Evolutionary conservation across 805 yeast genomes (phyloP).

Genomic region (Candida koratica): DNA sequence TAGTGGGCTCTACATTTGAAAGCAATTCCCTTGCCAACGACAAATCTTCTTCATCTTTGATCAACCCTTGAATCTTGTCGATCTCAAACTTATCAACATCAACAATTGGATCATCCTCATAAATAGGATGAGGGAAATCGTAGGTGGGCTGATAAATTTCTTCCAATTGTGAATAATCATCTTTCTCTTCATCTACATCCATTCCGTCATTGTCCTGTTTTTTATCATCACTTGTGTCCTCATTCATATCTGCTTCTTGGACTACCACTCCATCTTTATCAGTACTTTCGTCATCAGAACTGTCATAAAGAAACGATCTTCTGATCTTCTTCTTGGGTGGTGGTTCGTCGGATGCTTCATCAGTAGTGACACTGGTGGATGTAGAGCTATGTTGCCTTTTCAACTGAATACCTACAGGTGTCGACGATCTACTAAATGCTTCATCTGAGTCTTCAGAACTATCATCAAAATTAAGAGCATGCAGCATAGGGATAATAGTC

Average conservation of each 20-base stretch:
- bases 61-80: conserved; percentile 45
- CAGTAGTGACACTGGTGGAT: conserved; percentile 17
- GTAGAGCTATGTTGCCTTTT: conserved; percentile 30
- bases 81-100: conserved; percentile 36
- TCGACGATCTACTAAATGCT: conserved; percentile 33
- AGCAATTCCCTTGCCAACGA: conserved; percentile 47
- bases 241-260: conserved; percentile 17
- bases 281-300: conserved; percentile 25
- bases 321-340: conserved; percentile 17
- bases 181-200: conserved; percentile 18
- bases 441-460: conserved; percentile 35
- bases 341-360: conserved; percentile 20
- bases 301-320: conserved; percentile 30
- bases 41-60: conserved; percentile 77
- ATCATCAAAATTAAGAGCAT: conserved; percentile 45
- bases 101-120: conserved; percentile 31
- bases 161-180: conserved; percentile 27
- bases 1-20: conserved; percentile 15
- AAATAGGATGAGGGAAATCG: conserved; percentile 53
- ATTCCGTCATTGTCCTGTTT: no score
- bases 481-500: conserved; percentile 48
- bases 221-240: conserved; percentile 20
- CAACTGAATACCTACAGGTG: conserved; percentile 26
- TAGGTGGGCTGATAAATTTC: conserved; percentile 49
- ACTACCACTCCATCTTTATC: background rate